Conservation (phyloP, 176 grass and related monocot genomes). For the Oryza rufipogon region DNA sequence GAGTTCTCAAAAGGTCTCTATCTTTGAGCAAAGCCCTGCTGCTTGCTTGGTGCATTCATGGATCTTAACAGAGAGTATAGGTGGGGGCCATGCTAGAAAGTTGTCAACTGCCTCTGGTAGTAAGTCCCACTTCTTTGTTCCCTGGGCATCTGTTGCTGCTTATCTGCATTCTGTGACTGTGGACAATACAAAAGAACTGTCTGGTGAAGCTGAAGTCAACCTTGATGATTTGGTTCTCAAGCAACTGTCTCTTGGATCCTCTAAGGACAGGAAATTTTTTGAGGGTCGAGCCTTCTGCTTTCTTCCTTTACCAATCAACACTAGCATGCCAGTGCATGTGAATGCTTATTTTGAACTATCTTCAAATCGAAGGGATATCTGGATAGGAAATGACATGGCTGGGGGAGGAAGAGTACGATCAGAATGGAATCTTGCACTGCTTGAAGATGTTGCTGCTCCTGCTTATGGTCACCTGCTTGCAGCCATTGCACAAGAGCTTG, state of each 20-base stretch:
- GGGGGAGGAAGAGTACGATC: conserved; percentile 91
- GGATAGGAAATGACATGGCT: conserved; percentile 96
- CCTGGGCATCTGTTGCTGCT: conserved; percentile 95
- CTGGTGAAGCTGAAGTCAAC: conserved; percentile 53
- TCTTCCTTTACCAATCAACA: conserved; percentile 89
- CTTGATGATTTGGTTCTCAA: conserved; percentile 45
- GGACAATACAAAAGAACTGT: conserved; percentile 65
- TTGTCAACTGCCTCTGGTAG: conserved; percentile 69
- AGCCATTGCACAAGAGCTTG: conserved; percentile 79
- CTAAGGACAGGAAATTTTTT: conserved; percentile 56
- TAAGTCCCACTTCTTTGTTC: conserved; percentile 86
- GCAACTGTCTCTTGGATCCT: conserved; percentile 55
- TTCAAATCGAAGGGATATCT: conserved; percentile 99
- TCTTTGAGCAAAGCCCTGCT: conserved; percentile 70
- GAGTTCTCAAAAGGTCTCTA: conserved; percentile 78
- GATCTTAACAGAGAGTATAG: conserved; percentile 90
- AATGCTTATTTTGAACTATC: conserved; percentile 99
- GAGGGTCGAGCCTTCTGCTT: conserved; percentile 94
- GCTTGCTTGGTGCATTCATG: conserved; percentile 63
- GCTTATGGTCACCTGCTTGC: conserved; percentile 84
- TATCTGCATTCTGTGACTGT: conserved; percentile 79
- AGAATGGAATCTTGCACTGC: conserved; percentile 92
- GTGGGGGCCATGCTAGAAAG: conserved; percentile 78
- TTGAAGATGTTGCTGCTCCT: conserved; percentile 91
- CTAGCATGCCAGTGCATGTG: conserved; percentile 81